A percentile compares a stretch with the other conserved stretches of the same genome.
These are phyloP conservation scores for Euphorbia lathyris DNA, from an alignment of 345 rosid genomes.

Conservation along the genomic window DNA sequence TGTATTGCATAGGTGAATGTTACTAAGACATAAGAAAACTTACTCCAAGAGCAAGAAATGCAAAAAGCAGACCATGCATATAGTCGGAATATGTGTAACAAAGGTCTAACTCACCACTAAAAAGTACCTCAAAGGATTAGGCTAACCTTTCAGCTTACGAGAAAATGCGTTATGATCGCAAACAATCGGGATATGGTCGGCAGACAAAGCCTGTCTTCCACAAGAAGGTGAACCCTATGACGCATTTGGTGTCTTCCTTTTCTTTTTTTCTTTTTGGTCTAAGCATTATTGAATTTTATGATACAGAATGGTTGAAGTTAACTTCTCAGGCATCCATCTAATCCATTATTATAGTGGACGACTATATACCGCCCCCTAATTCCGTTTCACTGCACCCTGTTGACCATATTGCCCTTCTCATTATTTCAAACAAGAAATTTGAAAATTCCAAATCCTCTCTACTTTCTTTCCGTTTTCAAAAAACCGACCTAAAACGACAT, in stretches of 20 bases:
- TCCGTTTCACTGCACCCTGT: too few relatives aligned
- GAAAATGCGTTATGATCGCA: constrained; percentile 23
- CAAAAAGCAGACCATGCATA: constrained; percentile 20
- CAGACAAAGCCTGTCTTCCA: constrained; percentile 34
- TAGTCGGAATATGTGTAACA: too few relatives aligned
- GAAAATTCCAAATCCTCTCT: too few relatives aligned
- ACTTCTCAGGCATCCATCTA: neutral
- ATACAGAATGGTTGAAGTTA: neutral
- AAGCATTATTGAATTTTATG: neutral
- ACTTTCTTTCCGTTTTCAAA: too few relatives aligned
- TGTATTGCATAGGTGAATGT: constrained; percentile 56
- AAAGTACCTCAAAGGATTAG: constrained; percentile 21
- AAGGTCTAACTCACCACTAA: too few relatives aligned
- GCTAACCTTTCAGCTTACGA: constrained; percentile 21
- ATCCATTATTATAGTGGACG: too few relatives aligned
- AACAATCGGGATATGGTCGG: constrained; percentile 28
- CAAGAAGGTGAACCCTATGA: constrained; percentile 19
- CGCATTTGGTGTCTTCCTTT: neutral
- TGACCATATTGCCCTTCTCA: too few relatives aligned
- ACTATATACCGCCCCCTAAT: too few relatives aligned
- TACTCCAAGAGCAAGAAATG: constrained; percentile 23
- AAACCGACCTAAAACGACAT: too few relatives aligned
- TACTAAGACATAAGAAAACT: constrained; percentile 75
- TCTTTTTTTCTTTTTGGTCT: neutral
- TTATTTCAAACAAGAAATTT: too few relatives aligned